Evolutionary conservation across 352 stramenopile species (phyloP).

Genomic region (Phytopythium kandeliae): DNA sequence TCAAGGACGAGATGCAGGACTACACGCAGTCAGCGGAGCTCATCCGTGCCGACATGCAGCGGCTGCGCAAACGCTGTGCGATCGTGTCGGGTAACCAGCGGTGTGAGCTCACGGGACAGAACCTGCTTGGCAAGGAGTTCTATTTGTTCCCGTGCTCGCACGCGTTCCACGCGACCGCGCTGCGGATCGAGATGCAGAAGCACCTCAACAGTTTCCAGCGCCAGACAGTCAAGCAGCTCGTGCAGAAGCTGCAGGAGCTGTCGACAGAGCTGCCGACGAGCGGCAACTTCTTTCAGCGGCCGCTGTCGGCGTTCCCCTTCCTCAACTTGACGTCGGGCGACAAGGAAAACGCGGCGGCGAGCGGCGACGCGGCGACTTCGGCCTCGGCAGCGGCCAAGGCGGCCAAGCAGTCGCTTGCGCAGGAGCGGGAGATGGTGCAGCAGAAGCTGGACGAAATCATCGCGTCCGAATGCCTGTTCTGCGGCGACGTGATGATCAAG

Average conservation of each 20-base stretch:
- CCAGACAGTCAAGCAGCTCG: slow-evolving; percentile 86
- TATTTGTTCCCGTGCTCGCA: slow-evolving; percentile 94
- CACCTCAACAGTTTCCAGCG: slow-evolving; percentile 86
- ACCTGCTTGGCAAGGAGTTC: slow-evolving; percentile 88
- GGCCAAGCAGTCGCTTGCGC: slow-evolving; percentile 63
- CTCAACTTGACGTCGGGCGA: slow-evolving; percentile 64
- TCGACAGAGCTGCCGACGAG: slow-evolving; percentile 66
- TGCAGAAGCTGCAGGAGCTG: slow-evolving; percentile 85
- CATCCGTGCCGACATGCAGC: slow-evolving; percentile 88
- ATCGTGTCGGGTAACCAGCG: slow-evolving; percentile 86
- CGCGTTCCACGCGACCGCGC: slow-evolving; percentile 88
- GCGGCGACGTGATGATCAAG: slow-evolving; percentile 94
- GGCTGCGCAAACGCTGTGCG: slow-evolving; percentile 78
- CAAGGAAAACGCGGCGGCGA: slow-evolving; percentile 62
- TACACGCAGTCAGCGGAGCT: slow-evolving; percentile 88
- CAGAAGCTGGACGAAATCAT: slow-evolving; percentile 93
- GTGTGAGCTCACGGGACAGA: slow-evolving; percentile 87
- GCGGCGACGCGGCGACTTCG: slow-evolving; percentile 15
- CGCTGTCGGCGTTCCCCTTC: slow-evolving; percentile 52
- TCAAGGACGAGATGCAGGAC: slow-evolving; percentile 93
- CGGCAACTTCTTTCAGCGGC: slow-evolving; percentile 75
- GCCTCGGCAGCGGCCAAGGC: slow-evolving; percentile 38
- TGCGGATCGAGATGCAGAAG: slow-evolving; percentile 88
- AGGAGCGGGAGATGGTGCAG: slow-evolving; percentile 89
- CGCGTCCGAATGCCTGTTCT: slow-evolving; percentile 93